phyloP scores from a whole-genome alignment of 768 basidiomycete genomes.

The Boletales sp. region DNA sequence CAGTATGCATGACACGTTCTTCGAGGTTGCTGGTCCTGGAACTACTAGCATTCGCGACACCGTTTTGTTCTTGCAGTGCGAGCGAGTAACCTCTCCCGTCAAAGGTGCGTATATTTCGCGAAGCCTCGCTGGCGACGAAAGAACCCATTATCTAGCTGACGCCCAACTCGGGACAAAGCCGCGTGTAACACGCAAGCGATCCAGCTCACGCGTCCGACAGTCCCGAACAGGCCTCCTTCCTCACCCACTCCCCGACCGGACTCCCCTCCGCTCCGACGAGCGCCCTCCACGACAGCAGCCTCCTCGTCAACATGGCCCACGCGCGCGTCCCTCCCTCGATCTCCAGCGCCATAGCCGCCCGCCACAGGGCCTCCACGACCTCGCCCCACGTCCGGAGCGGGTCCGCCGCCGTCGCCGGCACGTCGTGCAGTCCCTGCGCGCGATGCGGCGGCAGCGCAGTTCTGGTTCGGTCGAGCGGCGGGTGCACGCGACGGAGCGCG shows the following conservation, averaged over 20 bases:
- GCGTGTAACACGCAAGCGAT: too few relatives aligned
- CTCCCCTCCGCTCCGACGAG: slow-evolving; percentile 37
- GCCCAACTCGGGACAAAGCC: too few relatives aligned
- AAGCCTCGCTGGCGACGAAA: too few relatives aligned
- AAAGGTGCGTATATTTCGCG: too few relatives aligned
- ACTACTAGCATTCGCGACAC: too few relatives aligned
- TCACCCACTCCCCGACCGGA: slow-evolving; percentile 54
- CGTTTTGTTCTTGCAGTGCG: too few relatives aligned
- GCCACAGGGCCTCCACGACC: slow-evolving; percentile 47
- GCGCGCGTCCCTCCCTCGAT: slow-evolving; percentile 13
- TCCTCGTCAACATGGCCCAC: slow-evolving; percentile 54
- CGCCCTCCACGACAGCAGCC: slow-evolving; percentile 56
- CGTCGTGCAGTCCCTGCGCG: slow-evolving; percentile 36
- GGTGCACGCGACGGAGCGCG: neutral
- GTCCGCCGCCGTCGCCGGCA: slow-evolving; percentile 20
- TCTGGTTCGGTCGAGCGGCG: neutral
- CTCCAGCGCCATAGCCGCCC: slow-evolving; percentile 18
- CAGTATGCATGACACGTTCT: too few relatives aligned
- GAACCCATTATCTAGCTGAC: too few relatives aligned
- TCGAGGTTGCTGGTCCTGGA: too few relatives aligned
- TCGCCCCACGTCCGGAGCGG: slow-evolving; percentile 45
- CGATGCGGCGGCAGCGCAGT: slow-evolving; percentile 29
- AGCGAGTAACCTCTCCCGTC: too few relatives aligned
- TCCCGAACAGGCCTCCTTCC: slow-evolving; percentile 20
- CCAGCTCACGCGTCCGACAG: too few relatives aligned